Base-by-base conservation (phyloP, 2,329 filamentous ascomycete genomes). In the Volutella citrinella region DNA sequence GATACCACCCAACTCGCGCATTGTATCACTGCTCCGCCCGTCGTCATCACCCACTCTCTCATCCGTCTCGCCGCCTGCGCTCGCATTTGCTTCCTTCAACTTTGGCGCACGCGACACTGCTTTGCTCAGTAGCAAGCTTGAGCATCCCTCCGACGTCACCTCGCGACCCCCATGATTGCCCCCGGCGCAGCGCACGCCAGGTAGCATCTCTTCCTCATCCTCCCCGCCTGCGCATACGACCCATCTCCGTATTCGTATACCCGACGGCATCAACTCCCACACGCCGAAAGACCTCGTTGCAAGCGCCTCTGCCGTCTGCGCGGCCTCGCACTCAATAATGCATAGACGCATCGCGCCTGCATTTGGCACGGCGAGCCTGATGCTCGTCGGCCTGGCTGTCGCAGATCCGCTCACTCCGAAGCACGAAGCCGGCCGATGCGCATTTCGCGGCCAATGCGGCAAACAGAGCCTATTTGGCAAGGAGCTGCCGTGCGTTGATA, bases 401-500 rank as follows among this genome's bases (percentile, higher is more conserved):
- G 55, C 55, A 30, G 50, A 63, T 23, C 44, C 49, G 14, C 55
- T 49, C 37, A 80, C 76, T 0, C 69, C 72, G 2, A 86, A 80
- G 46, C 91, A 96, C 52, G 90, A 96, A 63, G 71, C 82, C 30
- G 91, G 91, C 24, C 78, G 91, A 46, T 97, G 91, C 63, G 88
- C 91, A 2, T 87, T 97, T 43, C 80, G 91, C 30, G 89, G 89
- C 7, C 84, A 94, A 45, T 98, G 93, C 59, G 93, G 93, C 29
- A 90, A 89, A 62, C 83, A 91, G 64, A 83, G 84, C 44, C 84
- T 93, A 59, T 97, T 97, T 54, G 87, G 89, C 36, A 84, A 87
- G 38, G 80, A 95, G 49, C 72, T 97, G 41, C 93, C 93, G 5
- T 98, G 93, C 58, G 81, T 90, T 11, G 91, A 98, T 65, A 98